These are phyloP conservation scores for Leccinum fuscescens DNA, from an alignment of 1,284 basidiomycete species.

Conservation along the genomic window DNA sequence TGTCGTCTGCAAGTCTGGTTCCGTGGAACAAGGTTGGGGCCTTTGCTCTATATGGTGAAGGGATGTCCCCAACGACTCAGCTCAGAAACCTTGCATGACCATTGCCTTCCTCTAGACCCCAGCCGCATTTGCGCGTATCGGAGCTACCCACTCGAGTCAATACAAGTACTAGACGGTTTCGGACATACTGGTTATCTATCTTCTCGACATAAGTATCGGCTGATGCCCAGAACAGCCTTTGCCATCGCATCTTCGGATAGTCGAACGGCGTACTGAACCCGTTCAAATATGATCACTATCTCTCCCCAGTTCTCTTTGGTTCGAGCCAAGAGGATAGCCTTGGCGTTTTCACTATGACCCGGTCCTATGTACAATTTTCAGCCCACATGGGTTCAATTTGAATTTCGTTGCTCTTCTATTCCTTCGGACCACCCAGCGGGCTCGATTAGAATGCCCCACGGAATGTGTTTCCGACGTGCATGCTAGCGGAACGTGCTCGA, in stretches of 20 bases:
- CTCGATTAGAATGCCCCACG: background rate
- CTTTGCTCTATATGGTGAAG: slow-evolving; percentile 10
- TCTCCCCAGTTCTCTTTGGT: background rate
- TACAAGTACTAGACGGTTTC: slow-evolving; percentile 2
- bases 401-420: slow-evolving; percentile 1
- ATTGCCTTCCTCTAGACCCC: background rate
- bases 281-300: background rate
- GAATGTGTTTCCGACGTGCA: background rate
- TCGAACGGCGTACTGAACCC: background rate
- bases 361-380: background rate
- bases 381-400: slow-evolving; percentile 10
- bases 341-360: background rate
- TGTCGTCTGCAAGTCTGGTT: background rate
- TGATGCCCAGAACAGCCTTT: background rate
- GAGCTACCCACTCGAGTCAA: slow-evolving; percentile 1
- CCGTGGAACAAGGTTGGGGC: slow-evolving; percentile 1
- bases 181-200: slow-evolving; percentile 1
- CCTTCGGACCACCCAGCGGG: background rate
- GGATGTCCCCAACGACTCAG: background rate
- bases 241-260: slow-evolving; percentile 1
- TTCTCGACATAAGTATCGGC: background rate
- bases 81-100: slow-evolving; percentile 5
- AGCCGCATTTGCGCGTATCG: background rate
- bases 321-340: background rate
- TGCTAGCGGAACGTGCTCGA: slow-evolving; percentile 1